Evolutionary conservation across 257 asterid species (phyloP).

Genomic region (Fraxinus quadrangulata): DNA sequence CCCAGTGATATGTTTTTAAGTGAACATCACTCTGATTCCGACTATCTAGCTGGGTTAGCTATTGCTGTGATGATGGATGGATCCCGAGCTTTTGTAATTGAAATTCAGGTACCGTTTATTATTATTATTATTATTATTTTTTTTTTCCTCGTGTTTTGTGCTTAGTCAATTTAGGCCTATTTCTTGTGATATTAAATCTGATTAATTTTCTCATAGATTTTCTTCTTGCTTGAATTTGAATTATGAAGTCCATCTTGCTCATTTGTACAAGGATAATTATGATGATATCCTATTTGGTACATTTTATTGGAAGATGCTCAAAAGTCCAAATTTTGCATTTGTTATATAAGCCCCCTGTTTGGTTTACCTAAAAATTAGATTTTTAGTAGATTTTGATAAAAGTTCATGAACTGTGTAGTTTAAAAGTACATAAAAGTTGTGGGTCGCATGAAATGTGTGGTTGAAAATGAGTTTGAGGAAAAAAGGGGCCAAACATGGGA

Average conservation of each 20-base stretch:
- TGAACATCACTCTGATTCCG: constrained; percentile 79
- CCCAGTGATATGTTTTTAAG: constrained; percentile 87
- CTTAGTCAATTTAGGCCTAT: constrained; percentile 5
- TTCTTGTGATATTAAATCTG: background rate
- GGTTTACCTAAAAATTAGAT: no score
- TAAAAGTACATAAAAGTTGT: no score
- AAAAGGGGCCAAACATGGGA: no score
- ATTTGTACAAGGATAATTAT: background rate
- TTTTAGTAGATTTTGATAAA: no score
- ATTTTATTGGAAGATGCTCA: background rate
- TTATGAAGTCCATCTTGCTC: background rate
- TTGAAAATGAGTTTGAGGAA: no score
- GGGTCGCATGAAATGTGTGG: no score
- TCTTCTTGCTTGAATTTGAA: constrained; percentile 1
- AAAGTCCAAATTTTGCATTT: background rate
- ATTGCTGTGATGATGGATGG: constrained; percentile 88
- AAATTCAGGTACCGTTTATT: constrained; percentile 63
- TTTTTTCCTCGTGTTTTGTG: background rate
- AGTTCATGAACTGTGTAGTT: no score
- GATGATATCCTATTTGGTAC: background rate
- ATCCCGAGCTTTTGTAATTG: constrained; percentile 84
- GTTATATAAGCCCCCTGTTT: background rate
- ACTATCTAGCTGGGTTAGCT: constrained; percentile 84
- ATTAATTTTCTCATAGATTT: background rate
- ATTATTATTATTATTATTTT: background rate